Evolutionary conservation across 2,329 filamentous ascomycete species (phyloP), one percentile per base, ranked within the genome.

Genomic region (Sclerotinia glacialis): DNA sequence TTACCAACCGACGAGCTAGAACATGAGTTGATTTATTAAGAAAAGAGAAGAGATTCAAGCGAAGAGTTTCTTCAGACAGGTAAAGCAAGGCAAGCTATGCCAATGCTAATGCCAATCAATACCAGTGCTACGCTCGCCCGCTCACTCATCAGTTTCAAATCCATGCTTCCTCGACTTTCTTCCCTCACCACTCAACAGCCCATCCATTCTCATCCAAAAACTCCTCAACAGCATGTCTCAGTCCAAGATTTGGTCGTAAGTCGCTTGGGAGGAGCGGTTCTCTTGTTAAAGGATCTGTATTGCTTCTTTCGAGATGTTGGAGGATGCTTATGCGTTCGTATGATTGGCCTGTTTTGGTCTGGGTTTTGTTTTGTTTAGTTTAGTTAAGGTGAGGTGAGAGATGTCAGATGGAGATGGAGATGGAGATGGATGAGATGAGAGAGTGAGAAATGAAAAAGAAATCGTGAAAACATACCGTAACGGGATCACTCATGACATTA

Each of bases 181-280:
- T 23, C 7, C 34, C 7, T 11, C 9, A 96, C 89, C 91, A 98
- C 76, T 97, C 93, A 49, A 91, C 93, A 0, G 93, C 92, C 91
- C 95, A 97, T 12, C 92, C 93, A 73, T 97, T 97, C 72, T 91
- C 82, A 37, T 90, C 84, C 67, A 97, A 80, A 73, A 96, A 98
- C 71, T 95, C 91, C 55, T 91, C 87, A 75, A 92, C 96, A 0
- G 92, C 94, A 64, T 91, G 85, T 76, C 89, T 92, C 67, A 98
- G 81, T 0, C 85, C 89, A 54, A 96, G 82, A 76, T 98, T 98
- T 0, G 92, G 89, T 52, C 93, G 83, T 64, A 98, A 78, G 54
- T 97, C 92, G 1, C 82, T 79, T 0, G 86, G 81, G 0, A 79
- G 79, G 59, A 97, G 82, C 0, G 89, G 86, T 69, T 93, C 89